phyloP scores from a whole-genome alignment of 2,329 filamentous ascomycete species.

The Diplocarpon rosae region DNA sequence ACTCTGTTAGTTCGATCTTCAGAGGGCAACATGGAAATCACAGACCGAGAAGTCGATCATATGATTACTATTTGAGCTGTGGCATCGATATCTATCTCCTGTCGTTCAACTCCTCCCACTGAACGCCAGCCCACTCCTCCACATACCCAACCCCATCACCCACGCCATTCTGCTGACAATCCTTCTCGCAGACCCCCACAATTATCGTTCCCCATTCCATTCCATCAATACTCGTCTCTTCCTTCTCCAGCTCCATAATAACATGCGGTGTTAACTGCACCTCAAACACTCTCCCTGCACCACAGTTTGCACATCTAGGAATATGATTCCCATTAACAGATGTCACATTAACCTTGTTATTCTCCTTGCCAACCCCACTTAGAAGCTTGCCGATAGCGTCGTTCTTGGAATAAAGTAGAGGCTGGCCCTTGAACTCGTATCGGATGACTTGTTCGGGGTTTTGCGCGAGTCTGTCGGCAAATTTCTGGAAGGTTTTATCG shows the following conservation, averaged over 20 bases:
- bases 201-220: conserved; percentile 99
- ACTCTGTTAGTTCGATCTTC: too few relatives aligned
- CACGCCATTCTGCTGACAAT: conserved; percentile 57
- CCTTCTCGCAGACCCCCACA: conserved; percentile 68
- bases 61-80: not conserved
- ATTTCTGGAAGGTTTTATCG: conserved; percentile 69
- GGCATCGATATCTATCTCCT: conserved; percentile 2
- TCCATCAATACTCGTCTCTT: conserved; percentile 61
- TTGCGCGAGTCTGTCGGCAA: conserved; percentile 65
- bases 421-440: conserved; percentile 64
- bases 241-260: conserved; percentile 77
- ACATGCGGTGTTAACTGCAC: conserved; percentile 85
- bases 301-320: conserved; percentile 69
- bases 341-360: conserved; percentile 19
- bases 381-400: conserved; percentile 65
- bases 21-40: too few relatives aligned
- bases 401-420: conserved; percentile 68
- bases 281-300: conserved; percentile 70
- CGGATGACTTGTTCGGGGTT: conserved; percentile 76
- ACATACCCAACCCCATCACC: conserved; percentile 60
- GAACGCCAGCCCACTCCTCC: conserved; percentile 96
- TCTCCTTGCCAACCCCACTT: conserved; percentile 9
- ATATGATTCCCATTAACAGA: conserved; percentile 36
- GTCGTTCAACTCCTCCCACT: conserved; percentile 71
- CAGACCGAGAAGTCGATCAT: not conserved